phyloP scores from a whole-genome alignment of 345 rosid genomes.

The Camelina sativa region DNA sequence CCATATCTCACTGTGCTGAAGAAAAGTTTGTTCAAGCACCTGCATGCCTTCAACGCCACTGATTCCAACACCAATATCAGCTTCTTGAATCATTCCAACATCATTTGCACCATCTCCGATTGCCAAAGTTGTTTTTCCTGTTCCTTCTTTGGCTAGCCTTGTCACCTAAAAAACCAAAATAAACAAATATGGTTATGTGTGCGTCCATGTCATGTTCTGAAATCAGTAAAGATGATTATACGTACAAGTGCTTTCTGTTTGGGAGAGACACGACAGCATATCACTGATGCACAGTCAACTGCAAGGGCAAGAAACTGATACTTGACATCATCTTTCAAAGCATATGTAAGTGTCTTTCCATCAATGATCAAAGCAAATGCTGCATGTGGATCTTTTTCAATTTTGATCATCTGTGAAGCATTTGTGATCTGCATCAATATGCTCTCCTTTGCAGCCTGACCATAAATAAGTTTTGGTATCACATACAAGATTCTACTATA shows the following conservation, averaged over 20 bases:
- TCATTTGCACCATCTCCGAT: conserved; percentile 92
- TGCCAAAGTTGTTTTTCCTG: conserved; percentile 74
- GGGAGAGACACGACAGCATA: conserved; percentile 89
- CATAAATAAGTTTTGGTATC: conserved; percentile 27
- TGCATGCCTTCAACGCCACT: conserved; percentile 96
- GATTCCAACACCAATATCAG: conserved; percentile 88
- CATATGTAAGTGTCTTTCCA: conserved; percentile 68
- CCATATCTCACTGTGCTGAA: background rate
- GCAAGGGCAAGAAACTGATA: conserved; percentile 69
- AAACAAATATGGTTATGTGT: background rate
- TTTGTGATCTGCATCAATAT: conserved; percentile 58
- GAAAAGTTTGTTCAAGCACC: conserved; percentile 45
- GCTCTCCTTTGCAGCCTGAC: conserved; percentile 60
- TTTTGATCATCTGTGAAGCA: conserved; percentile 51
- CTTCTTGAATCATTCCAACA: conserved; percentile 96
- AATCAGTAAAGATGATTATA: background rate
- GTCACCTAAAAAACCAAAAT: conserved; percentile 56
- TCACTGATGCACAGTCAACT: conserved; percentile 78
- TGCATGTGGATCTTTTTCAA: conserved; percentile 52
- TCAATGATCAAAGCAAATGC: conserved; percentile 78
- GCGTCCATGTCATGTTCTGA: background rate
- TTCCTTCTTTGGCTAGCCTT: conserved; percentile 65
- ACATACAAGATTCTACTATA: conserved; percentile 2
- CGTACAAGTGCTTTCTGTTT: conserved; percentile 81
- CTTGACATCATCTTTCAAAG: conserved; percentile 64